These are phyloP conservation scores for Ophiocytium majus DNA, from an alignment of 352 stramenopile genomes.

Conservation along the genomic window DNA sequence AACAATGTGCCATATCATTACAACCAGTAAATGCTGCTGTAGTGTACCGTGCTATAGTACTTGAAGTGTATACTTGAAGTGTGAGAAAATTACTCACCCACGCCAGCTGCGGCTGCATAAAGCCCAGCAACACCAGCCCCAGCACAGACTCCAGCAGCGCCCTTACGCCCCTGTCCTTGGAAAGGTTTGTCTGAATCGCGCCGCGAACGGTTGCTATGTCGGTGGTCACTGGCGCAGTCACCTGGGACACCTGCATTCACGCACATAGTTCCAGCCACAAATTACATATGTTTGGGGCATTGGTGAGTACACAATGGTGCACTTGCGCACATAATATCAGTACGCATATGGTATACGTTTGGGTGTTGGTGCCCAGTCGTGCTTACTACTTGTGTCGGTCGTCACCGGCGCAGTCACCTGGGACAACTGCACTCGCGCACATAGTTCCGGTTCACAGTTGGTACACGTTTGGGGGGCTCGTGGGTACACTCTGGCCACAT, in stretches of 20 bases:
- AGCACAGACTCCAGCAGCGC: conserved; percentile 48
- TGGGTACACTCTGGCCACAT: no score
- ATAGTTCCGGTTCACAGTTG: background rate
- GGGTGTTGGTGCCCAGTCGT: background rate
- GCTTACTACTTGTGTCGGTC: conserved; percentile 35
- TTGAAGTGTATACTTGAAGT: no score
- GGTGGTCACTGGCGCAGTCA: conserved; percentile 44
- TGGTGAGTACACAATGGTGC: background rate
- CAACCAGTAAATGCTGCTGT: no score
- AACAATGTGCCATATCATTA: no score
- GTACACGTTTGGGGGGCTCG: background rate
- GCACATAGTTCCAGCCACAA: background rate
- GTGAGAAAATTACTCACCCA: no score
- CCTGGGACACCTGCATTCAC: conserved; percentile 24
- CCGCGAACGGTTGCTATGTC: conserved; percentile 34
- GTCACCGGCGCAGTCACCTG: conserved; percentile 47
- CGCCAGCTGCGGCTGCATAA: conserved; percentile 45
- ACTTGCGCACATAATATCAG: background rate
- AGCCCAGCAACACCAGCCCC: conserved; percentile 37
- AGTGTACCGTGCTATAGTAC: no score
- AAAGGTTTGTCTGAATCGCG: conserved; percentile 46
- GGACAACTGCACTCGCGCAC: background rate
- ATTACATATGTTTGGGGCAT: background rate
- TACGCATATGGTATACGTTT: background rate
- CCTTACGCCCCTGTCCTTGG: conserved; percentile 46